Conservation (phyloP, 352 stramenopile genomes). For the Phytophthora capsici region DNA sequence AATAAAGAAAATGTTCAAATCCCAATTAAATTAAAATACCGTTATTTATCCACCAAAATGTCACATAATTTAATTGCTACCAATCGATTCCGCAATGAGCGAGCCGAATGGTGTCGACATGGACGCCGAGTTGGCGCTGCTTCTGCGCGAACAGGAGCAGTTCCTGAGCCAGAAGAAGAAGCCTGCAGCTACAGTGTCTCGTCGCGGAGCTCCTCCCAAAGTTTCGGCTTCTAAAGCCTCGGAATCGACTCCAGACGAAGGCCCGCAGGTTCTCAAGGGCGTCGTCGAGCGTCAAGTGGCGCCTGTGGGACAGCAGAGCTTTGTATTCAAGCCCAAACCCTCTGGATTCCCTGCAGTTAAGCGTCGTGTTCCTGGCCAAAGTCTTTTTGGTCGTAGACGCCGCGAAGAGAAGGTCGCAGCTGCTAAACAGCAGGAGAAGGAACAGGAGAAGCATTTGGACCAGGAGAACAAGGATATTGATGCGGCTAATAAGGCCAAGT, state of each 20-base stretch:
- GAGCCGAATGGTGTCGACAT: conserved; percentile 50
- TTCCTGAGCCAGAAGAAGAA: conserved; percentile 69
- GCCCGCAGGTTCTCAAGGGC: conserved; percentile 52
- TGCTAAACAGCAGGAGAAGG: conserved; percentile 1
- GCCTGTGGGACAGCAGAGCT: conserved; percentile 41
- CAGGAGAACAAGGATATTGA: conserved; percentile 63
- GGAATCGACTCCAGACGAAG: conserved; percentile 14
- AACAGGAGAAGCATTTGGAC: conserved; percentile 25
- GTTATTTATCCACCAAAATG: too few species aligned
- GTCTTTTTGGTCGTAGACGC: conserved; percentile 71
- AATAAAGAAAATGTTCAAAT: too few species aligned
- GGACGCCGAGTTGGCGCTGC: conserved; percentile 78
- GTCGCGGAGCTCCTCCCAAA: conserved; percentile 9
- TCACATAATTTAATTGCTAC: too few species aligned
- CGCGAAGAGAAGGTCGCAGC: conserved; percentile 19
- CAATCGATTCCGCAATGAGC: conserved; percentile 32
- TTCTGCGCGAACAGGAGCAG: conserved; percentile 83
- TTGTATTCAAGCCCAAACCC: conserved; percentile 40
- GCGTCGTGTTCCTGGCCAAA: conserved; percentile 51
- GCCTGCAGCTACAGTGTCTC: conserved; percentile 67
- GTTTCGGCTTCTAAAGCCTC: conserved; percentile 9
- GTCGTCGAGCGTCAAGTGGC: conserved; percentile 75
- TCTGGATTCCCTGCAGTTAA: conserved; percentile 69
- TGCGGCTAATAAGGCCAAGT: conserved; percentile 53
- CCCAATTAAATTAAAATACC: too few species aligned